phyloP scores from a whole-genome alignment of 495 filamentous ascomycete genomes.

The Amphirosellinia nigrospora region DNA sequence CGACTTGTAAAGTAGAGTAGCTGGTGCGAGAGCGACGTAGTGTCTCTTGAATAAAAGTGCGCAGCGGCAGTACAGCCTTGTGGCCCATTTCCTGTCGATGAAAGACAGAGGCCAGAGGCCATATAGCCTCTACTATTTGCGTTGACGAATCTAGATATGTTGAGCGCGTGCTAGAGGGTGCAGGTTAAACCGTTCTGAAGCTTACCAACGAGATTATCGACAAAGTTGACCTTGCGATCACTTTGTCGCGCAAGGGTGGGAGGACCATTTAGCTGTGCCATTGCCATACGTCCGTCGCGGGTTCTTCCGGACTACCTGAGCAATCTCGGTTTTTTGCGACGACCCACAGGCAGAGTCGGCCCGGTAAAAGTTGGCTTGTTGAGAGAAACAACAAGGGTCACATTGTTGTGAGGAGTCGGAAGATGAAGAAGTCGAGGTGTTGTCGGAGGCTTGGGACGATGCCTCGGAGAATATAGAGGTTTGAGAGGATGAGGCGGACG shows the following conservation, averaged over 20 bases:
- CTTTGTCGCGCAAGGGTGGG: constrained; percentile 86
- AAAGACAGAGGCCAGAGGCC: constrained; percentile 77
- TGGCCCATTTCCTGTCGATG: constrained; percentile 61
- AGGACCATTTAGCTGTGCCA: constrained; percentile 64
- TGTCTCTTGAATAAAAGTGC: constrained; percentile 97
- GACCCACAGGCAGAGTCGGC: constrained; percentile 25
- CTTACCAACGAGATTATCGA: constrained; percentile 99
- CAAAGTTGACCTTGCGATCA: constrained; percentile 93
- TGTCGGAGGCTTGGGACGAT: constrained; percentile 63
- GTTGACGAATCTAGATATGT: constrained; percentile 85
- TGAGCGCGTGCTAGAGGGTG: constrained; percentile 35
- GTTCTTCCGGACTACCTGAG: constrained; percentile 70
- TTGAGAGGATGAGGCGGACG: constrained; percentile 74
- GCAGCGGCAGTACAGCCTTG: constrained; percentile 82
- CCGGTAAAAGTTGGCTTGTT: constrained; percentile 20
- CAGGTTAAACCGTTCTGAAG: constrained; percentile 32
- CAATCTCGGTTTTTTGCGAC: constrained; percentile 31
- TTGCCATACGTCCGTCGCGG: constrained; percentile 74
- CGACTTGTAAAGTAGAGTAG: constrained; percentile 96
- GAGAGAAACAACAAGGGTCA: constrained; percentile 44
- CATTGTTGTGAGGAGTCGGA: constrained; percentile 47
- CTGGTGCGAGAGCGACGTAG: constrained; percentile 92
- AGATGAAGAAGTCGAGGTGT: constrained; percentile 58
- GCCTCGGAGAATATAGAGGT: constrained; percentile 82
- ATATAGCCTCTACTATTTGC: constrained; percentile 96